These are phyloP conservation scores for Crithidia bombi DNA, from an alignment of 208 protist genomes.

Conservation along the genomic window DNA sequence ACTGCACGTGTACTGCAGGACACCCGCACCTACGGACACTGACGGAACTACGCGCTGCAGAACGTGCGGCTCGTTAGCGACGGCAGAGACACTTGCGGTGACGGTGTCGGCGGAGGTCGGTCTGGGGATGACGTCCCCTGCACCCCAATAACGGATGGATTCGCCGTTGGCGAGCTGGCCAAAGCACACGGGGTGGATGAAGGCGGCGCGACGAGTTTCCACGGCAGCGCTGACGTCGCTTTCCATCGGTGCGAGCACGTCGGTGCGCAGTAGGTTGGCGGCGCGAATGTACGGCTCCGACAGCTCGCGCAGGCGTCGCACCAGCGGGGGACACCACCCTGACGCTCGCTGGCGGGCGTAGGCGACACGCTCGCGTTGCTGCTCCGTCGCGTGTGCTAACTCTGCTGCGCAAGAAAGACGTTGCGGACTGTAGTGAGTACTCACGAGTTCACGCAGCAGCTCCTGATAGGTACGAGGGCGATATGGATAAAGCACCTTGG, in stretches of 20 bases:
- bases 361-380: conserved; percentile 32
- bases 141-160: conserved; percentile 62
- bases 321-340: conserved; percentile 53
- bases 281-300: conserved; percentile 73
- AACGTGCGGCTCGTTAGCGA: conserved; percentile 25
- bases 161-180: conserved; percentile 61
- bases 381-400: conserved; percentile 35
- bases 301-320: conserved; percentile 65
- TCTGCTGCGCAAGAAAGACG: conserved; percentile 49
- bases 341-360: conserved; percentile 31
- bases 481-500: conserved; percentile 29
- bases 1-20: conserved; percentile 30
- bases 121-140: conserved; percentile 44
- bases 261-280: conserved; percentile 62
- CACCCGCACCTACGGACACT: conserved; percentile 3
- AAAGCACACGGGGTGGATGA: conserved; percentile 61
- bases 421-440: conserved; percentile 73
- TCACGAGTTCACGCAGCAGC: conserved; percentile 67
- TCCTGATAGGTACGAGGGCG: conserved; percentile 43
- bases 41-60: conserved; percentile 24
- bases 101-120: conserved; percentile 30
- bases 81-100: conserved; percentile 15
- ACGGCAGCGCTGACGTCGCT: background rate
- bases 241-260: conserved; percentile 45
- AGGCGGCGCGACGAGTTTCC: background rate